Percentiles rank a stretch among this genome's conserved stretches.
Evolutionary conservation across 2,329 filamentous ascomycete genomes (phyloP).

Genomic region (Verticillium albo-atrum): DNA sequence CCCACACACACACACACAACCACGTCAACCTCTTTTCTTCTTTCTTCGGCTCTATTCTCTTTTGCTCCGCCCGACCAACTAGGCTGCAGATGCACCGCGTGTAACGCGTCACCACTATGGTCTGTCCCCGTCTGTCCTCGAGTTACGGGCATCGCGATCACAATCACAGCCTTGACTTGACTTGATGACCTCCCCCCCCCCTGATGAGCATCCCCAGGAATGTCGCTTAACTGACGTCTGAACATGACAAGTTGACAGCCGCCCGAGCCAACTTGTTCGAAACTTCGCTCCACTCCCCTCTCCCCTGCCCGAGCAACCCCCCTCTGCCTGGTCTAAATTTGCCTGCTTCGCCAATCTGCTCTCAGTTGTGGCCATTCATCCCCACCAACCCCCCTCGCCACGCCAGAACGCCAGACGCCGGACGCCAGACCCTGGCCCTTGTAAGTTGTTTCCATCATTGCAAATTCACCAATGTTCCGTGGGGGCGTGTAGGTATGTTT

Average conservation of each 20-base stretch:
- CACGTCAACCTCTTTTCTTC: not conserved
- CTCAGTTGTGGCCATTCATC: not conserved
- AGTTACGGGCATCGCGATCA: not conserved
- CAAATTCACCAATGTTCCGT: not conserved
- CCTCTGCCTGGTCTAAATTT: not conserved
- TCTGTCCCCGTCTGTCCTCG: not conserved
- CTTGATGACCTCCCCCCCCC: not conserved
- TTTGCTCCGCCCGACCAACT: not conserved
- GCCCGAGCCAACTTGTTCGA: not conserved
- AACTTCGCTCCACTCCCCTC: not conserved
- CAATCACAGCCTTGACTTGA: not conserved
- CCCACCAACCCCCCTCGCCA: not conserved
- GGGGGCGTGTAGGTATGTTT: not conserved
- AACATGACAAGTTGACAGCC: not conserved
- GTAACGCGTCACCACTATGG: not conserved
- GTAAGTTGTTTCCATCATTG: not conserved
- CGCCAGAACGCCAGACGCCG: not conserved
- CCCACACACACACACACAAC: too few species aligned
- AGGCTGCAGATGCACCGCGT: not conserved
- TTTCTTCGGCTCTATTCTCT: not conserved
- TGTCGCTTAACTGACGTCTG: not conserved
- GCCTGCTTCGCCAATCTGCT: slow-evolving; percentile 7
- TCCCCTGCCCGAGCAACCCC: not conserved
- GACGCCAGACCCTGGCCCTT: slow-evolving; percentile 4
- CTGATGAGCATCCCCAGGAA: not conserved